Conservation (phyloP, 169 alveolate species). For the Plasmodium inui region DNA sequence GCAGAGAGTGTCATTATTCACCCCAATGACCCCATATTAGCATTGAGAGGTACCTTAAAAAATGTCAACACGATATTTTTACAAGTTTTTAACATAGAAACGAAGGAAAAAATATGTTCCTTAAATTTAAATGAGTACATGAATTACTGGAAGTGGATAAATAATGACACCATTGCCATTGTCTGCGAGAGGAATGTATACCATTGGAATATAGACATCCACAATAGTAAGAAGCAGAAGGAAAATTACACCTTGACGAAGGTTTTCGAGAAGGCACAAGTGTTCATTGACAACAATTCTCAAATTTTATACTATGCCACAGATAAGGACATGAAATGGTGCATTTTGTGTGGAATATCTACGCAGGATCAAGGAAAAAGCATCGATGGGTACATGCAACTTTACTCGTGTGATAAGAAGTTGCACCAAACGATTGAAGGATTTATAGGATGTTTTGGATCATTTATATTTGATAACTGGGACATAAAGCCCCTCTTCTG, state of each 20-base stretch:
- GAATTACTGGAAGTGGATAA: constrained; percentile 96
- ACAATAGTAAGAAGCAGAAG: constrained; percentile 79
- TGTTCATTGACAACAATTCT: constrained; percentile 88
- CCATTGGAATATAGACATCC: constrained; percentile 91
- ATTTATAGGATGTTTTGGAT: constrained; percentile 95
- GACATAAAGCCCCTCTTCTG: constrained; percentile 86
- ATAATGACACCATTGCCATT: constrained; percentile 91
- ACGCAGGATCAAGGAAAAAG: constrained; percentile 91
- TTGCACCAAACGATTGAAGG: constrained; percentile 97
- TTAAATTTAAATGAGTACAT: constrained; percentile 92
- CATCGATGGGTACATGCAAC: constrained; percentile 95
- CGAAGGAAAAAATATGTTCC: constrained; percentile 94
- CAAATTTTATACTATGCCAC: constrained; percentile 93
- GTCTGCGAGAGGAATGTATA: constrained; percentile 94
- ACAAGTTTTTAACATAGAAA: constrained; percentile 94
- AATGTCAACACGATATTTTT: constrained; percentile 80
- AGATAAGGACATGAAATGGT: constrained; percentile 94
- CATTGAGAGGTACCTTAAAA: constrained; percentile 92
- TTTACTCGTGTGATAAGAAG: constrained; percentile 92
- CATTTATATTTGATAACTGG: constrained; percentile 87
- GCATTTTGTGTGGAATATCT: constrained; percentile 94
- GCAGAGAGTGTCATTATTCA: constrained; percentile 97
- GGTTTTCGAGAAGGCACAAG: constrained; percentile 92
- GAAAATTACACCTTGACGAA: constrained; percentile 83
- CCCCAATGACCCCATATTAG: constrained; percentile 94